Evolutionary conservation across 2,329 filamentous ascomycete species (phyloP), one percentile per base, ranked within the genome.

Genomic region (Aspergillus pseudonomiae): DNA sequence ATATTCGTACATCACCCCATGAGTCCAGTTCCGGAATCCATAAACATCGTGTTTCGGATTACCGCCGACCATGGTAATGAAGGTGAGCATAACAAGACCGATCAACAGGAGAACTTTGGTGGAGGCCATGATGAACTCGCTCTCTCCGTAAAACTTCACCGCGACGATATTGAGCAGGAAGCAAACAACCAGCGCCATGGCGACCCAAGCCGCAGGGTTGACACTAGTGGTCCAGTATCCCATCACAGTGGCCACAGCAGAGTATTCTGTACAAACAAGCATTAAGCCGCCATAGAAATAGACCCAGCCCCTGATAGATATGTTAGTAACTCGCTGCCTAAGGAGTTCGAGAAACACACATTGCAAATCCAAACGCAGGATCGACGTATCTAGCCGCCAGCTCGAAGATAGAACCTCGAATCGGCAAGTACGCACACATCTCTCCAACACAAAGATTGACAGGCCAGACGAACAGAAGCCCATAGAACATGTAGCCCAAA

Each of bases 41-140:
- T 91, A 91, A 1, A 82, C 80, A 68, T 93, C 89, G 57, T 86
- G 82, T 2, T 87, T 77, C 0, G 92, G 92, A 69, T 94, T 94
- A 2, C 90, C 92, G 9, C 92, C 92, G 1, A 94, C 81, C 88
- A 94, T 93, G 65, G 89, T 88, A 67, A 95, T 84, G 73, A 95
- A 91, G 4, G 92, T 94, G 78, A 91, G 91, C 64, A 87, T 70
- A 67, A 92, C 83, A 43, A 93, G 83, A 1, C 86, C 89, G 45
- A 92, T 78, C 60, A 91, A 88, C 43, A 92, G 81, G 1, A 92
- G 68, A 4, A 92, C 84, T 71, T 93, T 92, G 55, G 88, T 88
- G 1, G 90, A 78, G 0, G 91, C 88, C 52, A 88, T 86, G 74
- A 85, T 82, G 73, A 95, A 94, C 73, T 94, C 91, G 2, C 86